Base-by-base conservation (phyloP, 2,329 filamentous ascomycete genomes). In the Fusarium agapanthi region DNA sequence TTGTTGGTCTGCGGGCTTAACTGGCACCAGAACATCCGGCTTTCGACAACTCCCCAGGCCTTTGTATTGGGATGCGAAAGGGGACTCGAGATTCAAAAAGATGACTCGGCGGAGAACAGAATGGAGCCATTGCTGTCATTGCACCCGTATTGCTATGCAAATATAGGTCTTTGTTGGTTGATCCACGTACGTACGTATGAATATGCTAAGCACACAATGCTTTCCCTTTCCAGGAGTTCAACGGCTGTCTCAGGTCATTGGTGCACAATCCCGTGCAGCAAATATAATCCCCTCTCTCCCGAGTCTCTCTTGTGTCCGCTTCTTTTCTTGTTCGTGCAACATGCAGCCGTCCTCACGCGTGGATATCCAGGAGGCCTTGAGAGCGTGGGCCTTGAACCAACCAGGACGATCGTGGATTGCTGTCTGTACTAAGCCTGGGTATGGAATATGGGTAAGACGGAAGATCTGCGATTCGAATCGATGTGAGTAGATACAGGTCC, bases 161-260 rank as follows among this genome's bases (percentile, higher is more conserved):
- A 59, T 45, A 69, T 58, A 69, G 43, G 67, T 60, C 50, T 56
- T 66, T 59, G 58, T 66, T 53, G 51, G 63, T 70, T 56, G 53
- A 61, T 74, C 74, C 74, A 74, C 63, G 71, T 75, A 75, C 74
- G 65, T 76, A 69, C 54, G 60, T 73, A 73, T 71, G 67, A 76
- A 67, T 67, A 75, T 64, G 66, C 57, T 66, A 65, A 75, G 71
- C 67, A 70, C 45, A 71, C 69, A 75, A 73, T 76, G 71, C 72
- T 71, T 66, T 74, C 34, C 37, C 70, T 71, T 67, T 38, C 43
- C 63, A 65, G 63, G 66, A 58, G 44, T 45, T 41, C 60, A 59
- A 61, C 69, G 57, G 65, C 51, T 73, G 75, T 77, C 75, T 77
- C 75, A 77, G 75, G 75, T 77, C 40, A 63, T 69, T 50, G 73